Percentiles rank a stretch among this genome's conserved stretches.
These are phyloP conservation scores for Cucumis melo DNA, from an alignment of 306 rosid species.

Conservation along the genomic window DNA sequence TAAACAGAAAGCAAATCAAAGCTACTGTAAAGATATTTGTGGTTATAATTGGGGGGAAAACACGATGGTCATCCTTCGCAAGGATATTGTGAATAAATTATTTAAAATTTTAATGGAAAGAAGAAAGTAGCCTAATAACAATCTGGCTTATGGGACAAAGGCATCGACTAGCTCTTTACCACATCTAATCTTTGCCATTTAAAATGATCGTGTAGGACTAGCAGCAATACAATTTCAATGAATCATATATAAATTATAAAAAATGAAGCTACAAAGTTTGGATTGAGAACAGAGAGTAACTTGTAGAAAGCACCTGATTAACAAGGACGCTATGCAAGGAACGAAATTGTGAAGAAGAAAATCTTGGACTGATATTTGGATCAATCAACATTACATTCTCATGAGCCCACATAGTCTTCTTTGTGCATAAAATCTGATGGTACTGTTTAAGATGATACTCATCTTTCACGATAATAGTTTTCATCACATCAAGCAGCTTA, in stretches of 20 bases:
- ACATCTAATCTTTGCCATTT: not conserved
- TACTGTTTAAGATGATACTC: constrained; percentile 37
- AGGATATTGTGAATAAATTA: not conserved
- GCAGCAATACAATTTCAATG: not conserved
- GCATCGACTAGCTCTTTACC: not conserved
- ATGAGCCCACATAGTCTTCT: constrained; percentile 50
- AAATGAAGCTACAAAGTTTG: not conserved
- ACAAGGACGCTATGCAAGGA: constrained; percentile 37
- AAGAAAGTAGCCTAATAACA: not conserved
- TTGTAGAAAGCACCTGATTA: constrained; percentile 37
- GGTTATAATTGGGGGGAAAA: not conserved
- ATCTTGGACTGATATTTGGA: constrained; percentile 18
- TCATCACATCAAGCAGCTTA: constrained; percentile 52
- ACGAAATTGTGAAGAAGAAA: constrained; percentile 15
- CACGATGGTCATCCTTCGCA: not conserved
- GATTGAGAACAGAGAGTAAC: not conserved
- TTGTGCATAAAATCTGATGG: constrained; percentile 44
- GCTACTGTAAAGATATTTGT: not conserved
- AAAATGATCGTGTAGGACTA: not conserved
- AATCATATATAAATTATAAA: not conserved
- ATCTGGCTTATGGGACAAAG: not conserved
- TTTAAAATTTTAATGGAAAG: not conserved
- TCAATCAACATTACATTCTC: constrained; percentile 25
- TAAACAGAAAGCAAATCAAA: not conserved
- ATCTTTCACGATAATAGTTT: constrained; percentile 29